These are phyloP conservation scores for Neurospora sp. DNA, from an alignment of 495 filamentous ascomycete genomes.

Conservation along the genomic window DNA sequence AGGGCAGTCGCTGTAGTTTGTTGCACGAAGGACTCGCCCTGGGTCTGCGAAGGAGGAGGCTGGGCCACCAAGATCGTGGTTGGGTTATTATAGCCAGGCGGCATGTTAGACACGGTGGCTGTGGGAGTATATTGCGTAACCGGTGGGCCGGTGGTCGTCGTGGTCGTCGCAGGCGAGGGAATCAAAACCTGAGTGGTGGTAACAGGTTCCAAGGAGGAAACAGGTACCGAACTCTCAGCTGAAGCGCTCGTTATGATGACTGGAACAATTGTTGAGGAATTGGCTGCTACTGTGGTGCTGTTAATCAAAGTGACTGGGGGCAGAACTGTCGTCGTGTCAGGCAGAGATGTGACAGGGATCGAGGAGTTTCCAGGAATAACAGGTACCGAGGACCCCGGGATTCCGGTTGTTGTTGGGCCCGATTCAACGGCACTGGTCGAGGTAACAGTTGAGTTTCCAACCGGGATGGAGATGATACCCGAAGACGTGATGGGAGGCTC, in stretches of 20 bases:
- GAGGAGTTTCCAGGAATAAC: not conserved
- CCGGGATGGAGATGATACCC: not conserved
- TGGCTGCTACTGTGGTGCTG: not conserved
- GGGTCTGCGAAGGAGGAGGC: conserved; percentile 21
- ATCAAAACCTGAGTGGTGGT: not conserved
- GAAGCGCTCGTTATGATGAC: not conserved
- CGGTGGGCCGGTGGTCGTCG: not conserved
- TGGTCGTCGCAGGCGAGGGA: not conserved
- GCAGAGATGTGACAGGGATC: not conserved
- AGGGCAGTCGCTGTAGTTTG: conserved; percentile 35
- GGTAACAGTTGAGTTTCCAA: conserved; percentile 1
- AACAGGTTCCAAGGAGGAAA: not conserved
- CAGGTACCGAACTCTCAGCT: not conserved
- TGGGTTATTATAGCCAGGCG: conserved; percentile 27
- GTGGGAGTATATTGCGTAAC: conserved; percentile 30
- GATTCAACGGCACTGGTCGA: not conserved
- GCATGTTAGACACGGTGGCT: conserved; percentile 29
- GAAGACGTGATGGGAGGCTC: not conserved
- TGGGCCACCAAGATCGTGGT: conserved; percentile 31
- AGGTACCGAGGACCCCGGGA: not conserved
- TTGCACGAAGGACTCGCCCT: conserved; percentile 9
- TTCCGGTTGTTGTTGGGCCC: not conserved
- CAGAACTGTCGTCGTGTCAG: not conserved
- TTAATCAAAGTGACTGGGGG: not conserved
- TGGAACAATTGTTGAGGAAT: not conserved